These are phyloP conservation scores for Colletotrichum lini DNA, from an alignment of 2,329 filamentous ascomycete species.

Conservation along the genomic window DNA sequence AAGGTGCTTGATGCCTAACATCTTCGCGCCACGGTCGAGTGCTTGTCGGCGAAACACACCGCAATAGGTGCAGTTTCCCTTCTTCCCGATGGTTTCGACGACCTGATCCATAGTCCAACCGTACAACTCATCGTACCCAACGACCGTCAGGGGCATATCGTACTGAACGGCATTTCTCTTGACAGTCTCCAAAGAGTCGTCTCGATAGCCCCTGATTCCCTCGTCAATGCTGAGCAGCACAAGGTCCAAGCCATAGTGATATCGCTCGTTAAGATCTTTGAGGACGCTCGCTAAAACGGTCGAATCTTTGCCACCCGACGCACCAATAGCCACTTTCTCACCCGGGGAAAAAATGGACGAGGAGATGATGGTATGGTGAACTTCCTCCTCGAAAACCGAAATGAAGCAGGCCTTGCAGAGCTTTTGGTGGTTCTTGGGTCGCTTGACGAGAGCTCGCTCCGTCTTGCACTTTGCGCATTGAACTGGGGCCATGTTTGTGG, in stretches of 20 bases:
- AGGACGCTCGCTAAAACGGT: slow-evolving; percentile 95
- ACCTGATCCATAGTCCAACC: slow-evolving; percentile 99
- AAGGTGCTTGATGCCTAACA: slow-evolving; percentile 90
- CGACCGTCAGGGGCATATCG: slow-evolving; percentile 89
- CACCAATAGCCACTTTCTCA: slow-evolving; percentile 93
- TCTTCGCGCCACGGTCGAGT: slow-evolving; percentile 90
- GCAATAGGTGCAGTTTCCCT: slow-evolving; percentile 99
- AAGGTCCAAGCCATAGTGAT: slow-evolving; percentile 88
- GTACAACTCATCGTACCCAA: slow-evolving; percentile 94
- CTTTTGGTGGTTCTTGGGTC: slow-evolving; percentile 95
- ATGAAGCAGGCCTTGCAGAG: slow-evolving; percentile 94
- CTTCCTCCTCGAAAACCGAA: slow-evolving; percentile 88
- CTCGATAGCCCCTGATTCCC: slow-evolving; percentile 96
- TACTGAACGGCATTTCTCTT: slow-evolving; percentile 95
- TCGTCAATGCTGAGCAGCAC: slow-evolving; percentile 94
- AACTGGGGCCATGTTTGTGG: slow-evolving; percentile 80
- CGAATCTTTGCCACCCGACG: slow-evolving; percentile 97
- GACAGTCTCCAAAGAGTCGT: slow-evolving; percentile 96
- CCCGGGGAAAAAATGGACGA: slow-evolving; percentile 86
- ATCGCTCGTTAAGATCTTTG: slow-evolving; percentile 92
- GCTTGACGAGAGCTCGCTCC: slow-evolving; percentile 87
- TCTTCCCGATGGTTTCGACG: slow-evolving; percentile 95
- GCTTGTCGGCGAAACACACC: slow-evolving; percentile 96
- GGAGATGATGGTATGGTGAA: slow-evolving; percentile 90
- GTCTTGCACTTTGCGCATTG: slow-evolving; percentile 83